Evolutionary conservation across 306 rosid genomes (phyloP), one percentile per base, ranked within the genome.

Genomic region (Vigna nakashimae): DNA sequence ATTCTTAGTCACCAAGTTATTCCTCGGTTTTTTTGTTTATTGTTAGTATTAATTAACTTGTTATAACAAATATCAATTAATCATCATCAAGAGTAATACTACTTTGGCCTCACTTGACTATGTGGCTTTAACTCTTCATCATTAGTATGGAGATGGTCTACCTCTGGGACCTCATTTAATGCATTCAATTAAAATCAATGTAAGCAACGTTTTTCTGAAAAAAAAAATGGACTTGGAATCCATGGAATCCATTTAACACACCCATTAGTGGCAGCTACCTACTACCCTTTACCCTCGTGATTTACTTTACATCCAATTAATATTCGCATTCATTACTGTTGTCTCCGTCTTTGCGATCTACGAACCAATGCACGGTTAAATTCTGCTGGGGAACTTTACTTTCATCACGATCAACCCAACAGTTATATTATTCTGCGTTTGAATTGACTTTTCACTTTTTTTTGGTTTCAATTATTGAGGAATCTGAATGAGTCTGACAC

Each of bases 321-420:
- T 66, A 42, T 59, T 68, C 32, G 34, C 85, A 83, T 90, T 90
- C 59, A 80, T 77, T 67, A 9, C 20, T 14, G 49, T 71, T 62
- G 59, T 52, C 71, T 65, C 16, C 7, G 8, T 6, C 36, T 73
- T 60, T 73, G 18, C 42, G 45, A 69, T 38, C 75, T 34, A 20
- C 1, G 22, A 66, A 14, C 69, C 60, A 59, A 62, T 75, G 38
- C 30, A 15, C 5, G 9, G 34, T 57, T 42, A 16, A 22, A 65
- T 77, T 66, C 49, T 3, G 73, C n/a, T 26, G n/a, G 4, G 32
- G 16, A n/a, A 56, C 58, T 32, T 74, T 40, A 45, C 60, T 60
- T 68, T 74, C 46, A 28, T 57, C 8, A 18, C 22, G 69, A 70
- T 78, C 38, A 48, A 50, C 16, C 16, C 3, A 50, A 22, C 3